Evolutionary conservation across 305 asterid species (phyloP).

Genomic region (Fraxinus xanthoxyloides): DNA sequence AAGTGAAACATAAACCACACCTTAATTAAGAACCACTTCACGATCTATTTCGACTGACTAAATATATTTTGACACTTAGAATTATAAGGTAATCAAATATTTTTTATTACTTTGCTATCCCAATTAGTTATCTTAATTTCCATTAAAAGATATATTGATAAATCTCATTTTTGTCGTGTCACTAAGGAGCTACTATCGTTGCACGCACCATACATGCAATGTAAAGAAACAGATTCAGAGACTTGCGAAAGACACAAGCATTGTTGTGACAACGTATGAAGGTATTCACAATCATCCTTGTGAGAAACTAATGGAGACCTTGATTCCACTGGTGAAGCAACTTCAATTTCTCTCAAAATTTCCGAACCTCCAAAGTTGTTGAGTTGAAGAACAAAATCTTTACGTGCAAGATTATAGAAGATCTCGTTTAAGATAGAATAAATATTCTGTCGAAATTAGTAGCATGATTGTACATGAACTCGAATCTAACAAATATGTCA

Average conservation of each 20-base stretch:
- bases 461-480: neutral
- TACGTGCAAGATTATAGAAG: neutral
- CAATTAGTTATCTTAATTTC: neutral
- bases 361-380: neutral
- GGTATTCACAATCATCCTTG: slow-evolving; percentile 90
- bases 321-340: slow-evolving; percentile 81
- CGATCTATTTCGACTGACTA: neutral
- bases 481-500: neutral
- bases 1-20: no score
- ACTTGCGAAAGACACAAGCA: slow-evolving; percentile 60
- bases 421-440: neutral
- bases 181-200: slow-evolving; percentile 77
- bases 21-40: neutral
- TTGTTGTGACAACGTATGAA: slow-evolving; percentile 81
- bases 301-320: slow-evolving; percentile 82
- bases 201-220: slow-evolving; percentile 89
- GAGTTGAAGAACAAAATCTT: neutral
- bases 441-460: neutral
- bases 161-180: slow-evolving; percentile 1
- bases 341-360: slow-evolving; percentile 84
- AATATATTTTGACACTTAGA: neutral
- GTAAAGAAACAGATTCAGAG: slow-evolving; percentile 89
- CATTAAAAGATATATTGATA: neutral
- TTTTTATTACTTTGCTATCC: neutral
- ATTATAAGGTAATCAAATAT: neutral